phyloP scores from a whole-genome alignment of 2,329 filamentous ascomycete genomes.

The Penicillium freii region DNA sequence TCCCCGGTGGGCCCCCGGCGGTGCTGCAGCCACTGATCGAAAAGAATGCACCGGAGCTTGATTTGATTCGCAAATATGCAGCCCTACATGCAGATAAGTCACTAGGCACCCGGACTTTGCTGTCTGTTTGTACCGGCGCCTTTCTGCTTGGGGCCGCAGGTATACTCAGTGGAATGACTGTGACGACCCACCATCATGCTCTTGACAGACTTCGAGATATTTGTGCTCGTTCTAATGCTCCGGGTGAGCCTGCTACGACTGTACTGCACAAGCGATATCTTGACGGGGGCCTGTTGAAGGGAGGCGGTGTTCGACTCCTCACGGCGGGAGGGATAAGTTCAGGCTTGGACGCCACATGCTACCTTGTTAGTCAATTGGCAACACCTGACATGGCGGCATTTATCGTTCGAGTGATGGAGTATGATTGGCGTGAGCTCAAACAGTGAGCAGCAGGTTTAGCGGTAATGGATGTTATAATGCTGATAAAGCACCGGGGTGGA shows the following conservation, averaged over 20 bases:
- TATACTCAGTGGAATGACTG: conserved; percentile 34
- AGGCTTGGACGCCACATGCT: conserved; percentile 79
- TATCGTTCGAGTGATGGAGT: conserved; percentile 72
- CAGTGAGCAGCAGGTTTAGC: conserved; percentile 1
- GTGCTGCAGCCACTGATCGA: conserved; percentile 28
- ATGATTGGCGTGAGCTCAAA: conserved; percentile 63
- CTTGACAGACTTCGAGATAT: conserved; percentile 24
- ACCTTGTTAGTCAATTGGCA: conserved; percentile 80
- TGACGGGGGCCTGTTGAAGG: conserved; percentile 18
- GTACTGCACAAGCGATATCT: conserved; percentile 23
- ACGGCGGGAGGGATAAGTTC: conserved; percentile 76
- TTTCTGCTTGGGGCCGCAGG: conserved; percentile 40
- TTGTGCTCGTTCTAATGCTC: conserved; percentile 15
- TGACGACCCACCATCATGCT: conserved; percentile 41
- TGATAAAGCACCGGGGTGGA: background rate
- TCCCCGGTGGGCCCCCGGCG: conserved; percentile 37
- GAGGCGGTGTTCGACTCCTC: conserved; percentile 66
- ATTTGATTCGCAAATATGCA: conserved; percentile 25
- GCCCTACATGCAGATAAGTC: conserved; percentile 19
- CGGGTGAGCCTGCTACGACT: conserved; percentile 2
- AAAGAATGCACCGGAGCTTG: conserved; percentile 17
- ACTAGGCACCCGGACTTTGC: conserved; percentile 31
- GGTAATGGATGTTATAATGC: background rate
- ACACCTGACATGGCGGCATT: conserved; percentile 73
- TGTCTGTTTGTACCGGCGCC: conserved; percentile 44